Base-by-base conservation (phyloP, 2,329 filamentous ascomycete species). In the Aspergillus sp. region DNA sequence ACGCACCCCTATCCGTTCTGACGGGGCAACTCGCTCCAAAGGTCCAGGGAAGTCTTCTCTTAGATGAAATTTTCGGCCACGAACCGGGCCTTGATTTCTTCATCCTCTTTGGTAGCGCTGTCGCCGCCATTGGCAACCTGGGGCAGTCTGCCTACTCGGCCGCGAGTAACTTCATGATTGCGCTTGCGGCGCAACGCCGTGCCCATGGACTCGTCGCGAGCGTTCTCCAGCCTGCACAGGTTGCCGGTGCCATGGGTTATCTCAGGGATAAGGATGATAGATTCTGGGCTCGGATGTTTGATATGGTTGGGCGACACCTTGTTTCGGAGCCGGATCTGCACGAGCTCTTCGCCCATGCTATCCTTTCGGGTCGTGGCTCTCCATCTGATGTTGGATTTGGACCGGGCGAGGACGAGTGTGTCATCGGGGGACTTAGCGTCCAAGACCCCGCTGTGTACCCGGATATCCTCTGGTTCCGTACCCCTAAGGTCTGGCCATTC, bases 11-110 rank as follows among this genome's bases (percentile, higher is more conserved):
- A 8, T 49, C 53, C 2, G 24, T 24, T 7, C 9, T 56, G 9
- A 11, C 32, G n/a, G 10, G n/a, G 7, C 45, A 41, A 2, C 20
- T 46, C 10, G 6, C 13, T 5, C 52, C 54, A 13, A 57, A 57
- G 17, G 42, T 57, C 3, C 20, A 35, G 1, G 55, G 57, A 1
- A 50, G 44, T 1, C 9, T 16, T 8, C 24, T 49, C 24, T 49
- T 59, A 2, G 19, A 57, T 14, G 49, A 55, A 6, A n/a, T 57
- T n/a, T 55, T 51, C 33, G 16, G 17, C 40, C 10, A 11, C 10
- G 2, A 30, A 26, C 3, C 19, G 0, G n/a, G 26, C 0, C 47
- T 59, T 3, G 55, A 57, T 16, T 59, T 57, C 41, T 59, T 59
- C 49, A 49, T 57, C 8, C 14, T 54, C 5, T 47, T 57, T 11